These are phyloP conservation scores for Incumbomyces lentus DNA, from an alignment of 2,329 filamentous ascomycete species.

Conservation along the genomic window DNA sequence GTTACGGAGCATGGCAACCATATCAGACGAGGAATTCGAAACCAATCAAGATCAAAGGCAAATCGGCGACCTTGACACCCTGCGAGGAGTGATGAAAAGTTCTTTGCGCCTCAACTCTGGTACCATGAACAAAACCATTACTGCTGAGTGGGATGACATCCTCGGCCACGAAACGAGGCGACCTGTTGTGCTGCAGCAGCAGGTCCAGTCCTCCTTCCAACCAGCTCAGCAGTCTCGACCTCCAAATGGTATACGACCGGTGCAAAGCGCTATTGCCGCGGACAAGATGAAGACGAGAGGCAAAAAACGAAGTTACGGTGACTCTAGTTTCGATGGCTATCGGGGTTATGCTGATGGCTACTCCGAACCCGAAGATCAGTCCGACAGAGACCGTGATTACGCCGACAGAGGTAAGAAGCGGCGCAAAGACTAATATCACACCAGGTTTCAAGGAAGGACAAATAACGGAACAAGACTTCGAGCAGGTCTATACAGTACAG, in stretches of 20 bases:
- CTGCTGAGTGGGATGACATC: slow-evolving; percentile 39
- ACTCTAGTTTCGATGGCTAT: slow-evolving; percentile 42
- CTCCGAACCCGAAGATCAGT: slow-evolving; percentile 26
- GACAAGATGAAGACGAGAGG: slow-evolving; percentile 35
- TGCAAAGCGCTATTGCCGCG: slow-evolving; percentile 18
- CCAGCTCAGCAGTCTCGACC: slow-evolving; percentile 22
- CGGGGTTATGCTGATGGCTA: slow-evolving; percentile 39
- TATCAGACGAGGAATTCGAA: slow-evolving; percentile 41
- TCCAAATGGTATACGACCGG: slow-evolving; percentile 14
- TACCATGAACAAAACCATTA: slow-evolving; percentile 31
- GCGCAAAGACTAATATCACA: slow-evolving; percentile 2
- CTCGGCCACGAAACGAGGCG: slow-evolving; percentile 37
- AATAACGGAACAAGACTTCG: no score
- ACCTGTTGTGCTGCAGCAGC: slow-evolving; percentile 24
- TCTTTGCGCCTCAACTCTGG: slow-evolving; percentile 41
- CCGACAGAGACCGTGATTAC: slow-evolving; percentile 24
- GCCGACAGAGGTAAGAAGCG: slow-evolving; percentile 12
- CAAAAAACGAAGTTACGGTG: slow-evolving; percentile 40
- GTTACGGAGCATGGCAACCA: slow-evolving; percentile 25
- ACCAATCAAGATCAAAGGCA: slow-evolving; percentile 39
- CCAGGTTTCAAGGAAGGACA: no score
- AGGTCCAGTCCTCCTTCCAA: slow-evolving; percentile 8
- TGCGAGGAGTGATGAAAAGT: slow-evolving; percentile 31
- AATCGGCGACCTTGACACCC: slow-evolving; percentile 33
- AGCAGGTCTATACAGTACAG: no score